Evolutionary conservation across 1,284 basidiomycete species (phyloP).

Genomic region (Puccinia horiana): DNA sequence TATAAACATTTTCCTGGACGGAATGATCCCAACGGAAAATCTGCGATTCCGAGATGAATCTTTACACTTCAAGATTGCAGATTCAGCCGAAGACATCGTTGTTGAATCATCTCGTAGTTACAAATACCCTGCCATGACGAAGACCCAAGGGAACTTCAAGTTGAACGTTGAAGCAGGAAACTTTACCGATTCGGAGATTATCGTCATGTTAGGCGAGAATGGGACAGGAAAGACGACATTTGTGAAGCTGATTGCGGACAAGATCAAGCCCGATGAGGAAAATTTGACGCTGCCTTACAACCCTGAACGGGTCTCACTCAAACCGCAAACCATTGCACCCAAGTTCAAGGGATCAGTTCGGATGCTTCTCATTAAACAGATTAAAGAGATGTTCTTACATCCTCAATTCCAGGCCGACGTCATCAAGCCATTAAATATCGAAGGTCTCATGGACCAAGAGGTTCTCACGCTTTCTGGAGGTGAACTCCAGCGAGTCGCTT

Average conservation of each 20-base stretch:
- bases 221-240: conserved; percentile 97
- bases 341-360: conserved; percentile 91
- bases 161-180: conserved; percentile 80
- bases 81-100: conserved; percentile 82
- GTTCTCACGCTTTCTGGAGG: conserved; percentile 94
- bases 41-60: conserved; percentile 92
- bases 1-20: conserved; percentile 97
- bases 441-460: conserved; percentile 90
- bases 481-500: conserved; percentile 92
- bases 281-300: conserved; percentile 83
- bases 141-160: conserved; percentile 90
- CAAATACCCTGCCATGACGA: conserved; percentile 88
- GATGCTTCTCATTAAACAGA: conserved; percentile 86
- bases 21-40: conserved; percentile 97
- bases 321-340: conserved; percentile 93
- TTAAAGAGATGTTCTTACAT: conserved; percentile 88
- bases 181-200: conserved; percentile 95
- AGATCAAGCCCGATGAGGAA: conserved; percentile 78
- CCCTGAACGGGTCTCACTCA: conserved; percentile 88
- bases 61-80: conserved; percentile 91
- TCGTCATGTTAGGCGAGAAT: conserved; percentile 96
- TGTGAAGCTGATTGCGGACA: conserved; percentile 84
- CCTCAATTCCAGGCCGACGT: conserved; percentile 96
- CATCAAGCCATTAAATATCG: conserved; percentile 90
- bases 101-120: conserved; percentile 81